Percentiles rank a stretch among this genome's conserved stretches.
These are phyloP conservation scores for Lachancea nothofagi DNA, from an alignment of 805 yeast species.

Conservation along the genomic window DNA sequence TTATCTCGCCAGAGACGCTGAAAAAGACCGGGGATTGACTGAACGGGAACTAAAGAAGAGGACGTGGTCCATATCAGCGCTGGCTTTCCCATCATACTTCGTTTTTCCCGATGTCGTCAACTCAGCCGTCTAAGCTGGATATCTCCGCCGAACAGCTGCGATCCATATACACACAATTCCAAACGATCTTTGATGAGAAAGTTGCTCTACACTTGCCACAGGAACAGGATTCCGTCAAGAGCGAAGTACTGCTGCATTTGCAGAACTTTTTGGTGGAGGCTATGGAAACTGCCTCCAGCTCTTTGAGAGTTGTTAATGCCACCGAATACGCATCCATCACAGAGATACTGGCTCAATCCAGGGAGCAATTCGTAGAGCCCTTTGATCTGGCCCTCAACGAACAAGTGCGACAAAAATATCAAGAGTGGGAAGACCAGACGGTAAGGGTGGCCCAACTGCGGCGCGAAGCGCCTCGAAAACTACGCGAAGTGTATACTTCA, in stretches of 20 bases:
- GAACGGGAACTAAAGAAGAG: too few species aligned
- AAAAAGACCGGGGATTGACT: too few species aligned
- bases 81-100: neutral
- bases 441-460: slow-evolving; percentile 52
- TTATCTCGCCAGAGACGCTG: too few species aligned
- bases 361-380: slow-evolving; percentile 48
- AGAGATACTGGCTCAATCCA: slow-evolving; percentile 18
- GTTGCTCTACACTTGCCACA: slow-evolving; percentile 19
- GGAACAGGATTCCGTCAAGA: slow-evolving; percentile 16
- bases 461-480: slow-evolving; percentile 43
- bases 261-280: slow-evolving; percentile 23
- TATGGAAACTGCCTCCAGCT: slow-evolving; percentile 50
- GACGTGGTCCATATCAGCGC: too few species aligned
- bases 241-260: slow-evolving; percentile 23
- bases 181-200: slow-evolving; percentile 22
- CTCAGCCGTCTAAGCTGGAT: slow-evolving; percentile 17
- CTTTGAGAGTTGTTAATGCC: slow-evolving; percentile 54
- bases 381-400: slow-evolving; percentile 63
- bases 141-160: slow-evolving; percentile 26
- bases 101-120: slow-evolving; percentile 3
- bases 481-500: slow-evolving; percentile 34
- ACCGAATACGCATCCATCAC: slow-evolving; percentile 29
- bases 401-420: slow-evolving; percentile 49
- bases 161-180: slow-evolving; percentile 26
- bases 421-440: slow-evolving; percentile 57